Conservation (phyloP, 2,329 filamentous ascomycete species). For the Neopestalotiopsis sp. region DNA sequence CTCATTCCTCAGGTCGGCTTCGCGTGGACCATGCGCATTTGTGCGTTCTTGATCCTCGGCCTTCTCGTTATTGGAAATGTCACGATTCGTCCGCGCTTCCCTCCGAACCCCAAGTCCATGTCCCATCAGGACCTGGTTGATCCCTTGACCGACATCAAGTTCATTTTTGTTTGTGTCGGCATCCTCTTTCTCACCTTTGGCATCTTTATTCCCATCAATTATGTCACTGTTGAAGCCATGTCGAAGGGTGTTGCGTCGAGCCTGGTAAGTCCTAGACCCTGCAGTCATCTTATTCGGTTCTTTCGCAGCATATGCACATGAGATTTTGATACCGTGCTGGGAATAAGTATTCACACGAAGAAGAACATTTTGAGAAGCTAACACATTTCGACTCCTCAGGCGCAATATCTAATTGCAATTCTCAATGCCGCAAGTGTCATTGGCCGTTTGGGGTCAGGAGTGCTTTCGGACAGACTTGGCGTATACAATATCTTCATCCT, state of each 20-base stretch:
- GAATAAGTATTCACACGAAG: too few relatives aligned
- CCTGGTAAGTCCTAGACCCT: not conserved
- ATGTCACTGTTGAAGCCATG: slow-evolving; percentile 13
- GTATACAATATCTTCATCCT: slow-evolving; percentile 34
- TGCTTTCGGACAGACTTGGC: slow-evolving; percentile 21
- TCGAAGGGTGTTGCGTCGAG: slow-evolving; percentile 14
- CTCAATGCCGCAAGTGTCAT: slow-evolving; percentile 20
- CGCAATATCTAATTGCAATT: slow-evolving; percentile 20
- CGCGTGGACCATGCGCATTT: slow-evolving; percentile 30
- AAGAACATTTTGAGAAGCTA: too few relatives aligned
- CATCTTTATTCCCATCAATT: slow-evolving; percentile 21
- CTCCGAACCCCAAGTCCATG: not conserved
- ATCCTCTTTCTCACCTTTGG: slow-evolving; percentile 14
- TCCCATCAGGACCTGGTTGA: not conserved
- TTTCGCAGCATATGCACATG: too few relatives aligned
- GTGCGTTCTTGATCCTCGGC: slow-evolving; percentile 25
- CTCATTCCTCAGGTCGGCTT: slow-evolving; percentile 54
- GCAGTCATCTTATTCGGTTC: not conserved
- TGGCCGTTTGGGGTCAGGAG: slow-evolving; percentile 18
- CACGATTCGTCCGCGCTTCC: slow-evolving; percentile 3
- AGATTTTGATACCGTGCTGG: too few relatives aligned
- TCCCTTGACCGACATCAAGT: not conserved
- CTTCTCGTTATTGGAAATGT: slow-evolving; percentile 23
- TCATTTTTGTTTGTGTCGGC: not conserved
- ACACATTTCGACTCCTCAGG: not conserved